These are phyloP conservation scores for Xylaria sp. DNA, from an alignment of 2,329 filamentous ascomycete genomes.

Conservation along the genomic window DNA sequence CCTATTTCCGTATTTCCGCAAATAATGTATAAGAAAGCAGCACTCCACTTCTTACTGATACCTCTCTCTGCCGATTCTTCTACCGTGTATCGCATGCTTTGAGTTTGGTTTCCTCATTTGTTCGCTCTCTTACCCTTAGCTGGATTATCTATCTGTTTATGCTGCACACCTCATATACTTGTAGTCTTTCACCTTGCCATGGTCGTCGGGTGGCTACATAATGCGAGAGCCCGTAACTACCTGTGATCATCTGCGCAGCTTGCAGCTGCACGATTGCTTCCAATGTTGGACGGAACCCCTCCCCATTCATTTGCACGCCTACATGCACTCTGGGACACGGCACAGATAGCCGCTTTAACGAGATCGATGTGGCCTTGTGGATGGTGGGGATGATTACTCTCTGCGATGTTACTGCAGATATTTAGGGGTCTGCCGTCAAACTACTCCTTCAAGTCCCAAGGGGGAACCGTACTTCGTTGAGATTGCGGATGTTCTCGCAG, in stretches of 20 bases:
- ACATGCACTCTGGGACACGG: background rate
- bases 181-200: background rate
- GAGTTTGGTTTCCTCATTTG: background rate
- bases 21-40: background rate
- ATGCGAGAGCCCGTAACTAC: conserved; percentile 5
- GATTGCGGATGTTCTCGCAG: background rate
- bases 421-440: no score
- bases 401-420: background rate
- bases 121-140: background rate
- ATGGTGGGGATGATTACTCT: background rate
- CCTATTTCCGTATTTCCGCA: background rate
- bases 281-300: background rate
- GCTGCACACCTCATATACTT: background rate
- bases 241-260: background rate
- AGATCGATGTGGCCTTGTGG: background rate
- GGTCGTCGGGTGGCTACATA: conserved; percentile 1
- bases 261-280: background rate
- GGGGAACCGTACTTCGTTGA: background rate
- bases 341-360: conserved; percentile 12
- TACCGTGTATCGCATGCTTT: background rate
- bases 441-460: background rate
- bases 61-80: background rate
- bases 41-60: background rate
- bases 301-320: background rate
- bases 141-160: background rate